Percentiles rank a stretch among this genome's conserved stretches.
Conservation (phyloP, 805 yeast genomes). For the Metschnikowia sp. region DNA sequence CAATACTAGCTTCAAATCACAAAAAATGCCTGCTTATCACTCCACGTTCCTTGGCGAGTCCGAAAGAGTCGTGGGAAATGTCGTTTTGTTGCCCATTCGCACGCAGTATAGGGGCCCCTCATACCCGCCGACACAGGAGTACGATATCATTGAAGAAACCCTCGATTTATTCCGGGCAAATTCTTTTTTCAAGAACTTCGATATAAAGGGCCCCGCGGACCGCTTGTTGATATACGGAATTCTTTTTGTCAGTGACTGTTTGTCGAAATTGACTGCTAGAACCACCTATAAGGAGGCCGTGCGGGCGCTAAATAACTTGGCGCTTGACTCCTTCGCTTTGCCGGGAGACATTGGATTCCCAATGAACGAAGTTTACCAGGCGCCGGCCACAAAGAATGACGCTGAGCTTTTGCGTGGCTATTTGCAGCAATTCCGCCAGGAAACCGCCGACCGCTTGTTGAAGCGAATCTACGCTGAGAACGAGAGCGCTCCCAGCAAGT, state of each 20-base stretch:
- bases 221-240: slow-evolving; percentile 92
- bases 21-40: slow-evolving; percentile 62
- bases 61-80: slow-evolving; percentile 66
- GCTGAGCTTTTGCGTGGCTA: slow-evolving; percentile 78
- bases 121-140: slow-evolving; percentile 64
- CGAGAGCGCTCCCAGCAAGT: slow-evolving; percentile 67
- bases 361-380: slow-evolving; percentile 69
- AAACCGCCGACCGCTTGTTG: slow-evolving; percentile 76
- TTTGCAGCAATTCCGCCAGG: slow-evolving; percentile 92
- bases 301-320: slow-evolving; percentile 71
- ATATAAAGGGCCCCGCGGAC: slow-evolving; percentile 93
- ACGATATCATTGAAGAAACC: slow-evolving; percentile 89
- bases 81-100: slow-evolving; percentile 79
- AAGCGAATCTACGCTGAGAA: slow-evolving; percentile 66
- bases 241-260: slow-evolving; percentile 80
- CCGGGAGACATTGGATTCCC: slow-evolving; percentile 98
- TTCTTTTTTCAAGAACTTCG: slow-evolving; percentile 94
- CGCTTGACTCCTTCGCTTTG: slow-evolving; percentile 81
- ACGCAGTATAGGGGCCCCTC: slow-evolving; percentile 91
- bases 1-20: too few relatives aligned
- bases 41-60: slow-evolving; percentile 69
- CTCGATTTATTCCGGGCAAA: slow-evolving; percentile 92
- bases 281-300: slow-evolving; percentile 57
- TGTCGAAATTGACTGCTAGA: slow-evolving; percentile 53
- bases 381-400: slow-evolving; percentile 73